Evolutionary conservation across 768 basidiomycete species (phyloP), one percentile per base, ranked within the genome.

Genomic region (Tephrocybe sp.): DNA sequence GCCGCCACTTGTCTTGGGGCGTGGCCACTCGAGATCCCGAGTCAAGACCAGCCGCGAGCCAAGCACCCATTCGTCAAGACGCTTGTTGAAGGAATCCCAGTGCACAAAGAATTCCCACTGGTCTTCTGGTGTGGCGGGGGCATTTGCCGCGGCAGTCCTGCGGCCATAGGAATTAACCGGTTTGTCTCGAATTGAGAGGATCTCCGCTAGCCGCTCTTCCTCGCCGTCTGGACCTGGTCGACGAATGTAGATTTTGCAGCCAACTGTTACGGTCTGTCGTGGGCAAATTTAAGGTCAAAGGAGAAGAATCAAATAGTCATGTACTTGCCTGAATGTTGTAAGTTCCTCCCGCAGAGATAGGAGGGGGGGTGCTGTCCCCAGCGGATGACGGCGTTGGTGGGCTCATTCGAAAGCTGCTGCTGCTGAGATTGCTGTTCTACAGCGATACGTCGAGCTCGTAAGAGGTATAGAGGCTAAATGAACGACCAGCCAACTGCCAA

Each of bases 31-130:
- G 57, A 99, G 79, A 63, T 97, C 94, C 57, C 87, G 80, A 53
- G 73, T 78, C 39, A 95, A 75, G 36, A 98, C 80, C 50, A 99
- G 80, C 34, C 96, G 84, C 1, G 90, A 87, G 14, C 90, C 92
- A 12, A 88, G 73, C 20, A 99, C 88, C 97, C 97, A 99, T 48
- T 97, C 97, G 65, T 99, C 97, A 34, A 98, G 77, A 56, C 97
- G 94, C 68, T 99, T 99, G 77, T 99, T 99, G 80, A 98, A 98
- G 58, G 92, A 85, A 61, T 98, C 93, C 87, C 96, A 99, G 64
- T 99, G 97, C 17, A 98, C 93, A 64, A 98, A 99, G 75, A 85
- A 98, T 68, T 98, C 95, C 68, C 83, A 81, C 60, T 88, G 85
- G 66, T 93, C 91, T 62, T 87, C 86, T 8, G 83, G 79, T 51